Percentiles rank a stretch among this genome's conserved stretches.
Conservation (phyloP, 495 filamentous ascomycete species). For the Penicillium manginii region DNA sequence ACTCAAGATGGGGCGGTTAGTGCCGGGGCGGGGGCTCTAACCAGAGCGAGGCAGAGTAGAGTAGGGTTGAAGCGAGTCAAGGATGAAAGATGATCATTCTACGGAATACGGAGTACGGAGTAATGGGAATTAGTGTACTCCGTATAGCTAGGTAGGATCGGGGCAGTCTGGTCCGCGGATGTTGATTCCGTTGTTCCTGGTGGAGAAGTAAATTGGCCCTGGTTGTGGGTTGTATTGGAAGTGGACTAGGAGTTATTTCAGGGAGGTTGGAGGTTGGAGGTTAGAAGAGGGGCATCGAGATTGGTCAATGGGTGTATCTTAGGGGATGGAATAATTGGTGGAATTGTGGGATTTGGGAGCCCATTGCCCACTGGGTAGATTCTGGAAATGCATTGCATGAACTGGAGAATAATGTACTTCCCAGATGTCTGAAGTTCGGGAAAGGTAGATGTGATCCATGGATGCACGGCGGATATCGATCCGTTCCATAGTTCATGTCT, state of each 20-base stretch:
- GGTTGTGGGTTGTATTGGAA: background rate
- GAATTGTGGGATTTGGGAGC: background rate
- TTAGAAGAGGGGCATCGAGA: background rate
- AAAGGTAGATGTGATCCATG: background rate
- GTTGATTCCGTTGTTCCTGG: background rate
- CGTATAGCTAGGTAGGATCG: background rate
- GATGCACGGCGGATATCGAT: background rate
- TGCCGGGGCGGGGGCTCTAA: background rate
- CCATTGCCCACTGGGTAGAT: too few relatives aligned
- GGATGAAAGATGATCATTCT: too few relatives aligned
- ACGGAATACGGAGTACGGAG: background rate
- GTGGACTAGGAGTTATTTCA: background rate
- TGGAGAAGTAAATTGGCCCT: background rate
- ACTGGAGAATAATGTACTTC: background rate
- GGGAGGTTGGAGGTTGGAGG: background rate
- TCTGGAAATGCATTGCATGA: conserved; percentile 1
- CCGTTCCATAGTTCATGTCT: too few relatives aligned
- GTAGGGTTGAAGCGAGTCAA: background rate
- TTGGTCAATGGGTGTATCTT: background rate
- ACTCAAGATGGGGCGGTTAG: background rate
- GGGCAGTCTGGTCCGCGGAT: conserved; percentile 1
- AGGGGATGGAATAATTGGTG: too few relatives aligned
- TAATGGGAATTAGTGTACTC: background rate
- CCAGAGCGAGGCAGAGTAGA: background rate
- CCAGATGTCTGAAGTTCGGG: background rate